A percentile compares a stretch with the other conserved stretches of the same genome.
Evolutionary conservation across 169 alveolate genomes (phyloP).

Genomic region (Besnoitia besnoiti): DNA sequence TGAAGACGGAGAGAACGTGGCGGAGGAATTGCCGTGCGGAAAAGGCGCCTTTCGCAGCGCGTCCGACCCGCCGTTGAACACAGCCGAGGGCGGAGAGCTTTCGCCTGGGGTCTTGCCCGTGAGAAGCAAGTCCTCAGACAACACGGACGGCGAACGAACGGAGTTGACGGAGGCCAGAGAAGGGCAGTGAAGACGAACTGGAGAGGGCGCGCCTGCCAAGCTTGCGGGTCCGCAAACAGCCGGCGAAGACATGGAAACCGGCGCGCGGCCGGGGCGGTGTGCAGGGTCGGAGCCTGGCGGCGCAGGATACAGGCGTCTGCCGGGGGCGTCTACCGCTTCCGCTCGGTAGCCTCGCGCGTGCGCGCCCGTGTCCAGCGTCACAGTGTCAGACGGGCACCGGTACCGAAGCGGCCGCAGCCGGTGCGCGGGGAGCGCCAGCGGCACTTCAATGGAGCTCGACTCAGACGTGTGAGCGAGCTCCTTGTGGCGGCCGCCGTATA

Average conservation of each 20-base stretch:
- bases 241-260: not conserved
- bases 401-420: not conserved
- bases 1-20: not conserved
- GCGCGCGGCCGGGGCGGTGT: not conserved
- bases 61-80: not conserved
- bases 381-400: constrained; percentile 26
- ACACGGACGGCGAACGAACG: not conserved
- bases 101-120: not conserved
- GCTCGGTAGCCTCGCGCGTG: not conserved
- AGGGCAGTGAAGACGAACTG: not conserved
- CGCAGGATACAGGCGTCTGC: not conserved
- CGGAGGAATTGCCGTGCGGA: not conserved
- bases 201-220: not conserved
- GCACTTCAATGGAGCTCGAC: not conserved
- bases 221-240: not conserved
- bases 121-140: not conserved
- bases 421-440: not conserved
- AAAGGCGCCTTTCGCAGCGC: not conserved
- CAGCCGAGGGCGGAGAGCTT: not conserved
- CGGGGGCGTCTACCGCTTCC: not conserved
- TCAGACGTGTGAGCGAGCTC: not conserved
- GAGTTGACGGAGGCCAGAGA: not conserved
- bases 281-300: not conserved
- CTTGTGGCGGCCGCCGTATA: not conserved
- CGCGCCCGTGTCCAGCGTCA: not conserved